Evolutionary conservation across 139 green algal species (phyloP), one percentile per base, ranked within the genome.

Genomic region (Pseudopediastrum boryanum): DNA sequence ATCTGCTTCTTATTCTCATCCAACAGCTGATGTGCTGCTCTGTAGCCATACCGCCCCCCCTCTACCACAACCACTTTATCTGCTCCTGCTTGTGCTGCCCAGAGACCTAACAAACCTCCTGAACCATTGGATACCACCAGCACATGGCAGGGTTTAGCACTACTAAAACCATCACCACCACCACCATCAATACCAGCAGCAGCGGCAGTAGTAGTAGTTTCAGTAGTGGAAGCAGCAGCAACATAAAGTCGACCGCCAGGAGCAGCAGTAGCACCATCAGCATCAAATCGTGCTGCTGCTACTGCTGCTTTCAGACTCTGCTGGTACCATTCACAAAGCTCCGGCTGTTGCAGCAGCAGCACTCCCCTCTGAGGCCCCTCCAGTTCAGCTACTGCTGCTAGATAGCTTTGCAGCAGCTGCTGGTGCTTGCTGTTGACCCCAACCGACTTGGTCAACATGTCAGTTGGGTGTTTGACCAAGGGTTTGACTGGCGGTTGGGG

Each of bases 321-420:
- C 42, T 71, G 29, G 33, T 81, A 81, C 41, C 61, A 81, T 1
- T 25, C 4, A 36, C 61, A 43, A 25, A 80, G n/a, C 13, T 31
- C 2, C 7, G 36, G 31, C 19, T 80, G 59, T 38, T 42, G 43
- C 4, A 54, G n/a, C 6, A 80, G 29, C 5, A 33, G 6, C 4
- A 72, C 38, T 0, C 73, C 73, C 16, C 73, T 25, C 33, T 71
- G 38, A 1, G 73, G 73, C 1, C 19, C 43, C 23, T 80, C 73
- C 42, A 80, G 43, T 23, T 71, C 73, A 8, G 73, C 73, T 1
- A 80, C n/a, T n/a, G n/a, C n/a, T n/a, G n/a, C n/a, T n/a, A n/a
- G n/a, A n/a, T n/a, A n/a, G n/a, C n/a, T n/a, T n/a, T n/a, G n/a
- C n/a, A n/a, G n/a, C n/a, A n/a, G n/a, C n/a, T n/a, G n/a, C n/a